A percentile compares a stretch with the other conserved stretches of the same genome.
phyloP scores from a whole-genome alignment of 129 eudicot genomes.

The Artemisia tridentata region DNA sequence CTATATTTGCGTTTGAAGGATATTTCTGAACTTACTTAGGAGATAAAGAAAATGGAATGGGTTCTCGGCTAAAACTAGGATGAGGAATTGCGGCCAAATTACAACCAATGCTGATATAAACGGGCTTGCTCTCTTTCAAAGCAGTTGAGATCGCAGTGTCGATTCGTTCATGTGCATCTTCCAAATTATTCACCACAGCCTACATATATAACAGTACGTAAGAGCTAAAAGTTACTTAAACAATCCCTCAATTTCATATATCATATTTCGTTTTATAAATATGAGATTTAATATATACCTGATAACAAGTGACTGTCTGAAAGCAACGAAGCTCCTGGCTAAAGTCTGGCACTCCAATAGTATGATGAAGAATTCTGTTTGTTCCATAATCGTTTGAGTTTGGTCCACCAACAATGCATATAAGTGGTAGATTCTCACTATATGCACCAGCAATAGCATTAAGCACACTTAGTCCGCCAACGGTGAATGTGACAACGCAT shows the following conservation, averaged over 20 bases:
- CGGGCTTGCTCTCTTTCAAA: slow-evolving; percentile 81
- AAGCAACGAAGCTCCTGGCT: slow-evolving; percentile 75
- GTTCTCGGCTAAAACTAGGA: slow-evolving; percentile 71
- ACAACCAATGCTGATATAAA: slow-evolving; percentile 69
- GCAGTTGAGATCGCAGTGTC: slow-evolving; percentile 83
- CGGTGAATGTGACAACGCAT: slow-evolving; percentile 70
- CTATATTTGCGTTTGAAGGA: not conserved
- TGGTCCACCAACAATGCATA: slow-evolving; percentile 79
- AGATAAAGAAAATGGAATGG: slow-evolving; percentile 62
- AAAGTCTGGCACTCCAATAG: slow-evolving; percentile 72
- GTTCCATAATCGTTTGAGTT: slow-evolving; percentile 77
- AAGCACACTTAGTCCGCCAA: slow-evolving; percentile 69
- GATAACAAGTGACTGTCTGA: slow-evolving; percentile 66
- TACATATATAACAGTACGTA: slow-evolving; percentile 13
- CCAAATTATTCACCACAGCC: slow-evolving; percentile 84
- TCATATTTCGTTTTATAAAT: not conserved
- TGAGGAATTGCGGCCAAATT: slow-evolving; percentile 73
- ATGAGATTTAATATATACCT: slow-evolving; percentile 28
- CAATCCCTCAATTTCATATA: too few species aligned
- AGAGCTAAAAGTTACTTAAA: not conserved
- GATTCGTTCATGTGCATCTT: slow-evolving; percentile 71
- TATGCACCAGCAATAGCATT: slow-evolving; percentile 81
- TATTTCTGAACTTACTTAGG: slow-evolving; percentile 49
- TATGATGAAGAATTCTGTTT: slow-evolving; percentile 65
- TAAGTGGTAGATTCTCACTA: slow-evolving; percentile 71